Evolutionary conservation across 2,329 filamentous ascomycete genomes (phyloP).

Genomic region (Colletotrichum spinosum): DNA sequence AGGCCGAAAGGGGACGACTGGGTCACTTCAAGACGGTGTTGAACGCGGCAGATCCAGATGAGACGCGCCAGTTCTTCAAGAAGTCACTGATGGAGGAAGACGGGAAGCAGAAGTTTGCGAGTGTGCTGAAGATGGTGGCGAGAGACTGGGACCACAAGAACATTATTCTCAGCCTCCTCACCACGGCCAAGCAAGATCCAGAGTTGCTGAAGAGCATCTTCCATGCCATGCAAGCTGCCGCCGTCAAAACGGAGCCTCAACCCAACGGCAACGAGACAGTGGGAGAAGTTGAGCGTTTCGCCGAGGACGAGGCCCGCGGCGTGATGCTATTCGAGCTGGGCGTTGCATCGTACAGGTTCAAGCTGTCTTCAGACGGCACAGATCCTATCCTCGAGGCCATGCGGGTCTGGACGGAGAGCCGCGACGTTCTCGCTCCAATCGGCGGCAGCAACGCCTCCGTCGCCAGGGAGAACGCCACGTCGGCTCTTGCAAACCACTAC

Average conservation of each 20-base stretch:
- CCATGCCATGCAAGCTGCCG: not conserved
- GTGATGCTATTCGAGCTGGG: constrained; percentile 1
- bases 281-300: not conserved
- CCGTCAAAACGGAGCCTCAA: too few relatives aligned
- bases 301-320: constrained; percentile 2
- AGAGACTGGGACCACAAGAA: not conserved
- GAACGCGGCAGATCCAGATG: too few relatives aligned
- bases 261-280: not conserved
- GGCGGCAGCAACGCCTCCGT: not conserved
- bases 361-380: not conserved
- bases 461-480: not conserved
- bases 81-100: too few relatives aligned
- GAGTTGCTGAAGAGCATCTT: not conserved
- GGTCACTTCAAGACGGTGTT: too few relatives aligned
- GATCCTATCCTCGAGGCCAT: not conserved
- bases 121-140: too few relatives aligned
- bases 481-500: constrained; percentile 2
- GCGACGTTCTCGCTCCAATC: not conserved
- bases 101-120: too few relatives aligned
- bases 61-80: too few relatives aligned
- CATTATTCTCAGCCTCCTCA: not conserved
- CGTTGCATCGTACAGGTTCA: not conserved
- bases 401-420: not conserved
- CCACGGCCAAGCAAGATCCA: not conserved
- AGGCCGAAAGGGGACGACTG: too few relatives aligned